Percentiles rank a stretch among this genome's conserved stretches.
phyloP scores from a whole-genome alignment of 2,329 filamentous ascomycete species.

The Ophiostoma ulmi region DNA sequence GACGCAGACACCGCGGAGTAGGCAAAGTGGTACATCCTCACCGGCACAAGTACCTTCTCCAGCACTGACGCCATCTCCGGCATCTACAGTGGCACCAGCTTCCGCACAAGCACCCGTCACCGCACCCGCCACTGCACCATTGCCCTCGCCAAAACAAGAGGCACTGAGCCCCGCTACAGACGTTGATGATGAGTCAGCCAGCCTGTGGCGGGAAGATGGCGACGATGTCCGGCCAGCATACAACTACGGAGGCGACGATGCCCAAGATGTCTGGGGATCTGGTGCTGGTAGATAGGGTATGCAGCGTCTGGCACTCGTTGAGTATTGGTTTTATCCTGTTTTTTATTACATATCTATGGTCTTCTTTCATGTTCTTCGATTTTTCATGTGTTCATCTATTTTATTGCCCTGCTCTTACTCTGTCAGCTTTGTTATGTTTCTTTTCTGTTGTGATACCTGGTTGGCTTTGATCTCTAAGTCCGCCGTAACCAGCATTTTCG shows the following conservation, averaged over 20 bases:
- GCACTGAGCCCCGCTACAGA: neutral
- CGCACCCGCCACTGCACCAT: neutral
- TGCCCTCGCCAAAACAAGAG: neutral
- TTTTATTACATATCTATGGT: neutral
- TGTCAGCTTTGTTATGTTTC: neutral
- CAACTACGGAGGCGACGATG: constrained; percentile 28
- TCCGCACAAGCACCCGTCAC: neutral
- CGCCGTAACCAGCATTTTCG: constrained; percentile 1
- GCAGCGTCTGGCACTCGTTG: neutral
- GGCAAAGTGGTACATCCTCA: neutral
- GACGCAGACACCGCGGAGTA: constrained; percentile 6
- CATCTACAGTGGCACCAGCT: neutral
- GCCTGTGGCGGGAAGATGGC: neutral
- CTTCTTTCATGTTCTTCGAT: neutral
- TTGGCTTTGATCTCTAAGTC: neutral
- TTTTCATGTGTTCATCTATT: neutral
- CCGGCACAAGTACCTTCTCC: neutral
- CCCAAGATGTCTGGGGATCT: constrained; percentile 28
- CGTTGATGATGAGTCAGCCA: neutral
- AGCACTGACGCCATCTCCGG: neutral
- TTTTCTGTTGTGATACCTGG: constrained; percentile 21
- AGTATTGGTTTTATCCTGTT: neutral
- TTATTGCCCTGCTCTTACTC: neutral
- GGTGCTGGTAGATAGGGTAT: neutral
- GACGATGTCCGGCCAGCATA: constrained; percentile 23